Evolutionary conservation across 495 filamentous ascomycete species (phyloP).

Genomic region (Hypoxylon crocopeplum): DNA sequence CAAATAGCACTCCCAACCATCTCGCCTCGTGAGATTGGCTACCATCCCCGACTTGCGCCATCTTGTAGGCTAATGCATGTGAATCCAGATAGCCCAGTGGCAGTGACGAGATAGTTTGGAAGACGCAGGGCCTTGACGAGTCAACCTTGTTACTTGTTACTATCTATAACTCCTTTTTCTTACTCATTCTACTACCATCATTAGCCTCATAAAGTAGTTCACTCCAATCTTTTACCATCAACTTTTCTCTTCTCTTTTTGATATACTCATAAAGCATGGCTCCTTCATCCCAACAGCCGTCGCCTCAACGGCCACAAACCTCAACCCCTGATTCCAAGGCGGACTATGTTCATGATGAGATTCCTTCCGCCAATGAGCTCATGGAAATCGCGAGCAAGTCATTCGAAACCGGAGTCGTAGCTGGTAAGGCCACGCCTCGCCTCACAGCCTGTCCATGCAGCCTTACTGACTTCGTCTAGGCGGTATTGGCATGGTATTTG

Average conservation of each 20-base stretch:
- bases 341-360: slow-evolving; percentile 2
- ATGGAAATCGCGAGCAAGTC: slow-evolving; percentile 30
- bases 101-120: no score
- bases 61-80: background rate
- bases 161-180: no score
- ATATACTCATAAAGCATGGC: slow-evolving; percentile 14
- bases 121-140: no score
- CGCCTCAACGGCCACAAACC: slow-evolving; percentile 4
- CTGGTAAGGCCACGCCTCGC: slow-evolving; percentile 14
- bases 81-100: no score
- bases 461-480: slow-evolving; percentile 54
- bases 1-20: slow-evolving; percentile 2
- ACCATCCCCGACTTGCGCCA: background rate
- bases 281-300: slow-evolving; percentile 18
- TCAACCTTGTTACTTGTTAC: no score
- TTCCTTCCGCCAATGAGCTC: slow-evolving; percentile 7
- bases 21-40: background rate
- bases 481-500: slow-evolving; percentile 71
- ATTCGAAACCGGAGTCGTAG: slow-evolving; percentile 24
- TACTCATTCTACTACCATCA: no score
- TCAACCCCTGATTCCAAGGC: background rate
- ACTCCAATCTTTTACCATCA: no score
- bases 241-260: background rate
- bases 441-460: background rate
- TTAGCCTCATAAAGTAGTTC: no score